These are phyloP conservation scores for Trypanosoma rangeli DNA, from an alignment of 208 protist genomes.

Conservation along the genomic window DNA sequence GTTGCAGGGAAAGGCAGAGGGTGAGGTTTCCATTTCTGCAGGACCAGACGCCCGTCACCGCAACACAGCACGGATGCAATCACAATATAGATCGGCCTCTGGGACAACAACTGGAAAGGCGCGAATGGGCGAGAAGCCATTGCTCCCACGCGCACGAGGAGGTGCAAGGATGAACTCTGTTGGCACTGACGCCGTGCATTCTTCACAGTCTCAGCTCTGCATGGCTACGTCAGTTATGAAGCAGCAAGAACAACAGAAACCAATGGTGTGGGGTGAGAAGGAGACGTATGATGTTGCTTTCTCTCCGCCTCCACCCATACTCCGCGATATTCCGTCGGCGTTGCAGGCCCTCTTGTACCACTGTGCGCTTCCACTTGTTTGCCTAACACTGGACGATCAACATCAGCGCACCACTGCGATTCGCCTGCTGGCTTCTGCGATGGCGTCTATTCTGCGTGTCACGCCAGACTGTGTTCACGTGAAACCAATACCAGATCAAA, in stretches of 20 bases:
- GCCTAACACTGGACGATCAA: slow-evolving; percentile 43
- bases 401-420: slow-evolving; percentile 29
- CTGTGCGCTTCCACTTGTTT: slow-evolving; percentile 44
- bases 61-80: background rate
- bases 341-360: slow-evolving; percentile 42
- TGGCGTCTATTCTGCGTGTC: slow-evolving; percentile 16
- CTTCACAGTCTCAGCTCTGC: background rate
- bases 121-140: background rate
- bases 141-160: background rate
- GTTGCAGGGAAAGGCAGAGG: background rate
- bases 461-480: background rate
- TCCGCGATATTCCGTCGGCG: slow-evolving; percentile 33
- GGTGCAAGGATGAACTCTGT: background rate
- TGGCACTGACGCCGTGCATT: background rate
- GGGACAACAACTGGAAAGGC: background rate
- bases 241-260: background rate
- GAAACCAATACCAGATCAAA: background rate
- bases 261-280: background rate
- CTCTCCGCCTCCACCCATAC: background rate
- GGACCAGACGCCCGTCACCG: background rate
- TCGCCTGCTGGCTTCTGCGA: slow-evolving; percentile 20
- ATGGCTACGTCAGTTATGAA: background rate
- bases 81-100: background rate
- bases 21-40: background rate
- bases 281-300: background rate